Conservation (phyloP, 768 basidiomycete species). For the Agaricus bisporus region DNA sequence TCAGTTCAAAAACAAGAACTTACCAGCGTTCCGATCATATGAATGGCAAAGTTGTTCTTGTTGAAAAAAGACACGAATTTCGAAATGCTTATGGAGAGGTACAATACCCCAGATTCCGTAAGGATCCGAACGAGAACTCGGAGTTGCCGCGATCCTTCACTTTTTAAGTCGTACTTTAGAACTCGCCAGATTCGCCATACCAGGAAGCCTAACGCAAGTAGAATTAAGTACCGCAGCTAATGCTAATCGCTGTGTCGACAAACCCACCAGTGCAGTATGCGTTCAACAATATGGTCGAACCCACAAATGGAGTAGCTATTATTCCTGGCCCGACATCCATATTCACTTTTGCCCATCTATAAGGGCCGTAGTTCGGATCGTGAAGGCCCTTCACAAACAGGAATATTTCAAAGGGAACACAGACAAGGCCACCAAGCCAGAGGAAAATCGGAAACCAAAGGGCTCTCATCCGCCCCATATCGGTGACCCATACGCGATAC, state of each 20-base stretch:
- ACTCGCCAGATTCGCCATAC: not conserved
- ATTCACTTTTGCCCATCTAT: not conserved
- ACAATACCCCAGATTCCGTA: slow-evolving; percentile 4
- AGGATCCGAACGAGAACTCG: slow-evolving; percentile 3
- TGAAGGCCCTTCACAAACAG: not conserved
- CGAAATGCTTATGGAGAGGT: not conserved
- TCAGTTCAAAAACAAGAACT: not conserved
- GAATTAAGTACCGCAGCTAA: too few relatives aligned
- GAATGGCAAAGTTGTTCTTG: not conserved
- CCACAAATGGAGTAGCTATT: slow-evolving; percentile 9
- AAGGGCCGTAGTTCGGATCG: not conserved
- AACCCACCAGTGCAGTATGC: slow-evolving; percentile 8
- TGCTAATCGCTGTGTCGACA: too few relatives aligned
- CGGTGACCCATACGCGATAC: slow-evolving; percentile 8
- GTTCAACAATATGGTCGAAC: slow-evolving; percentile 5
- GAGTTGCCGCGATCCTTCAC: slow-evolving; percentile 1
- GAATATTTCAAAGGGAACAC: slow-evolving; percentile 1
- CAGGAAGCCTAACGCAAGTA: not conserved
- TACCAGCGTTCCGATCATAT: not conserved
- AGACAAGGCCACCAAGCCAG: slow-evolving; percentile 8
- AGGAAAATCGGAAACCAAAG: slow-evolving; percentile 6
- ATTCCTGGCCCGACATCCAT: slow-evolving; percentile 9
- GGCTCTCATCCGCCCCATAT: not conserved
- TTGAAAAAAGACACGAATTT: not conserved
- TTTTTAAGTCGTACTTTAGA: not conserved